Percentiles rank a stretch among this genome's conserved stretches.
phyloP scores from a whole-genome alignment of 805 yeast genomes.

The Torulaspora microellipsoides region DNA sequence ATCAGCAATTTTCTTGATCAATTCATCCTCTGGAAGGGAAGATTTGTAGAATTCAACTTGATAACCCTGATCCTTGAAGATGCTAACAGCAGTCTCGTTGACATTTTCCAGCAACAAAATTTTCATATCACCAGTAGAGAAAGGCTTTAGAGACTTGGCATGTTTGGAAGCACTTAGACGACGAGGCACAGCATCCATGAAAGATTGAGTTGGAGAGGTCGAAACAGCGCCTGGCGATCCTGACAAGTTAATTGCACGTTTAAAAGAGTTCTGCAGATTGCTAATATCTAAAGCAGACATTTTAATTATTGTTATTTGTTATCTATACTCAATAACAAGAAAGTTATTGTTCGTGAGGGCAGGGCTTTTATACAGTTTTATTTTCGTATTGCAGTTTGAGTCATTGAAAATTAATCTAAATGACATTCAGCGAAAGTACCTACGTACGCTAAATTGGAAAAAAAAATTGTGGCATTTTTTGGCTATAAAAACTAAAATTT shows the following conservation, averaged over 20 bases:
- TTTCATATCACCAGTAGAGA: constrained; percentile 92
- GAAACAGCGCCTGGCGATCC: constrained; percentile 69
- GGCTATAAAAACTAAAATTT: background rate
- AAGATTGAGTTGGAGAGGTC: constrained; percentile 76
- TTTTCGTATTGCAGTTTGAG: constrained; percentile 2
- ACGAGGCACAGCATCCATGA: constrained; percentile 48
- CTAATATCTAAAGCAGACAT: constrained; percentile 71
- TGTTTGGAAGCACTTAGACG: constrained; percentile 43
- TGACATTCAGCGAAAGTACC: too few relatives aligned
- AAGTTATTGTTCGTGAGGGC: too few relatives aligned
- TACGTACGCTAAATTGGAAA: constrained; percentile 2
- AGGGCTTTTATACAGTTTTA: too few relatives aligned
- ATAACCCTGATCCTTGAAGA: constrained; percentile 85
- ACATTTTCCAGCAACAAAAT: constrained; percentile 88
- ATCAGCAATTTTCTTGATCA: constrained; percentile 86
- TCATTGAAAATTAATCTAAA: constrained; percentile 3
- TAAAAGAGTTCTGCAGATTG: constrained; percentile 49
- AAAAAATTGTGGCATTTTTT: constrained; percentile 12
- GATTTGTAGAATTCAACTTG: constrained; percentile 93
- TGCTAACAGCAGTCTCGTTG: constrained; percentile 84
- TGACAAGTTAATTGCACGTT: constrained; percentile 47
- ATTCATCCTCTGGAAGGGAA: constrained; percentile 85
- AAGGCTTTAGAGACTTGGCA: constrained; percentile 82
- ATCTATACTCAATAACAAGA: background rate
- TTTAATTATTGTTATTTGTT: constrained; percentile 2